Evolutionary conservation across 2,329 filamentous ascomycete genomes (phyloP), one percentile per base, ranked within the genome.

Genomic region (Pestalotiopsis sp.): DNA sequence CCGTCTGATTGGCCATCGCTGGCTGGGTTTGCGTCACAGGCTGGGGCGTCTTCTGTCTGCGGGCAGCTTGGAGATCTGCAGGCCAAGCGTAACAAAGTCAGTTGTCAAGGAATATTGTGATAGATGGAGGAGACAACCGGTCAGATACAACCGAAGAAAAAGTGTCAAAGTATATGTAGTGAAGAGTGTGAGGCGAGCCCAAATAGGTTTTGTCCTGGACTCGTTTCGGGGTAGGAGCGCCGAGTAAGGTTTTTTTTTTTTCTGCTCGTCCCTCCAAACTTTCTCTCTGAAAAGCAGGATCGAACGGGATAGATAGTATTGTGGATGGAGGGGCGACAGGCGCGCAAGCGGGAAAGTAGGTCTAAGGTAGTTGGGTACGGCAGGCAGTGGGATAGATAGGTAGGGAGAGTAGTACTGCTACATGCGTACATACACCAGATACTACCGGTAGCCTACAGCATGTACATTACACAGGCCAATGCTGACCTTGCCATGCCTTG

Each of bases 1-100:
- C 70, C 64, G 72, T 70, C 71, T 75, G 76, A 72, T 78, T 78
- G 72, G 72, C 76, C 77, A 79, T 79, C 71, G 77, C 77, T 74
- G 73, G 71, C 74, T 72, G 75, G 68, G 77, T 75, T 66, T 77
- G 74, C 58, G 73, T 74, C 58, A 75, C 75, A 52, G 76, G 74
- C 69, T 75, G 74, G 13, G 75, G 73, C 69, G 74, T 73, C n/a
- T 74, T 73, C 72, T 75, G 75, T 73, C 72, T 75, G 58, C 73
- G 73, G 36, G 70, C 68, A 52, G 71, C 70, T 72, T 73, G 74
- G 65, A 71, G 73, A 70, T 76, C 76, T 78, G 69, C 27, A 60
- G n/a, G 27, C 14, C 49, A 31, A 39, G 59, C 59, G 31, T 31
- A 62, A 41, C 25, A n/a, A 49, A 38, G 25, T 61, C 59, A 67